Evolutionary conservation across 345 rosid species (phyloP).

Genomic region (Isatis tinctoria): DNA sequence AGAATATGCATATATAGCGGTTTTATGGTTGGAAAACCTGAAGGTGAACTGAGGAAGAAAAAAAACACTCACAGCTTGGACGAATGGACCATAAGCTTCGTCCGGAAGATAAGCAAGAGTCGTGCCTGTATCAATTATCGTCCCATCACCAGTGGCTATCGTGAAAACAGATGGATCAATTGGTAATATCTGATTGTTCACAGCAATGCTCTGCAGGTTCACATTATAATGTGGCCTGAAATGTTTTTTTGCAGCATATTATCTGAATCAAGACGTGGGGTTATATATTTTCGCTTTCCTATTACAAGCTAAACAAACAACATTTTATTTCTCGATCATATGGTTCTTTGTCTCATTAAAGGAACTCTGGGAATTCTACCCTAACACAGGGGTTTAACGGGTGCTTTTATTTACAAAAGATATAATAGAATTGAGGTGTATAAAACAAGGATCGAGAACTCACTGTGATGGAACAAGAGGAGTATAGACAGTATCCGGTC

Average conservation of each 20-base stretch:
- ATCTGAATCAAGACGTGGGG: conserved; percentile 31
- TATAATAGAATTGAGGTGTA: background rate
- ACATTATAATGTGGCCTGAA: conserved; percentile 97
- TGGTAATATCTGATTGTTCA: conserved; percentile 54
- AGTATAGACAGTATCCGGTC: conserved; percentile 84
- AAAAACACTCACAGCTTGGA: conserved; percentile 54
- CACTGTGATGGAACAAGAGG: conserved; percentile 86
- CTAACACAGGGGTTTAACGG: background rate
- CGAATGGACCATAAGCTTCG: conserved; percentile 59
- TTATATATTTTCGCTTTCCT: conserved; percentile 16
- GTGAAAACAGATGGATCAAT: conserved; percentile 75
- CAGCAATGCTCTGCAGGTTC: conserved; percentile 84
- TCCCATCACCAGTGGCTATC: conserved; percentile 73
- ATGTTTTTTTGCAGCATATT: conserved; percentile 31
- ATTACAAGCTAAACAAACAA: conserved; percentile 6
- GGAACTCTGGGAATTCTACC: background rate
- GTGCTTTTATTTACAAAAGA: background rate
- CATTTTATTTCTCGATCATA: background rate
- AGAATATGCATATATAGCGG: no score
- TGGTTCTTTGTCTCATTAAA: background rate
- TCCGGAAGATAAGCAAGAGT: conserved; percentile 95
- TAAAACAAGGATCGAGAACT: conserved; percentile 23
- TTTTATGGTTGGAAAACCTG: no score
- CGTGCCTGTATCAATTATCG: conserved; percentile 94
- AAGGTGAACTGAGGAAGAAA: background rate